Percentiles rank a stretch among this genome's conserved stretches.
These are phyloP conservation scores for Parmelia sp. DNA, from an alignment of 495 filamentous ascomycete genomes.

Conservation along the genomic window DNA sequence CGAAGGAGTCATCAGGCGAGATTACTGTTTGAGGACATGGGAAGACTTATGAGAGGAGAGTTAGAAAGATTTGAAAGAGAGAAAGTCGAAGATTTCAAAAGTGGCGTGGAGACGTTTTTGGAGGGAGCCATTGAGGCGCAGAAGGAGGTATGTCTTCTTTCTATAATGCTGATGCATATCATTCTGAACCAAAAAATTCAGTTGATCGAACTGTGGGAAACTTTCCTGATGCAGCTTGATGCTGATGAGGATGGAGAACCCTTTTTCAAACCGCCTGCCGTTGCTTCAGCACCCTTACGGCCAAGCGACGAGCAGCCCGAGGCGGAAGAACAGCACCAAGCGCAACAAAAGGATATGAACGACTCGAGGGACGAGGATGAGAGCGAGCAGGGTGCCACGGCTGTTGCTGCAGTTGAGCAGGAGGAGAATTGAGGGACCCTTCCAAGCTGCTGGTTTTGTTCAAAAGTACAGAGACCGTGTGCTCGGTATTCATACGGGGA, in stretches of 20 bases:
- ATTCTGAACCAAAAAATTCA: slow-evolving; percentile 36
- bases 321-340: slow-evolving; percentile 9
- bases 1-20: slow-evolving; percentile 85
- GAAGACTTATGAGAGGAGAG: slow-evolving; percentile 80
- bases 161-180: slow-evolving; percentile 8
- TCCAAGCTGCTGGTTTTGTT: background rate
- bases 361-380: slow-evolving; percentile 5
- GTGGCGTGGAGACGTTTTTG: slow-evolving; percentile 92
- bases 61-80: slow-evolving; percentile 92
- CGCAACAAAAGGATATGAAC: background rate
- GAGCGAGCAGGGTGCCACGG: slow-evolving; percentile 30
- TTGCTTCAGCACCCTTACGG: slow-evolving; percentile 26
- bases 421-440: slow-evolving; percentile 23
- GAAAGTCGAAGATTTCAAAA: slow-evolving; percentile 99
- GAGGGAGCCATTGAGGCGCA: slow-evolving; percentile 96
- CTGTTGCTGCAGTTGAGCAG: slow-evolving; percentile 34
- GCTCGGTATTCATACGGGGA: background rate
- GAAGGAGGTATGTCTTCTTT: slow-evolving; percentile 69
- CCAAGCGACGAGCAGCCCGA: slow-evolving; percentile 19
- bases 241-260: slow-evolving; percentile 81
- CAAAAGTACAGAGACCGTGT: background rate
- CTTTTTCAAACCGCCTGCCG: slow-evolving; percentile 60
- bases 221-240: slow-evolving; percentile 90
- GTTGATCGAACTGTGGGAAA: slow-evolving; percentile 99
- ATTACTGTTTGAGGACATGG: slow-evolving; percentile 95